phyloP scores from a whole-genome alignment of 257 asterid genomes.

The Mitragyna speciosa region DNA sequence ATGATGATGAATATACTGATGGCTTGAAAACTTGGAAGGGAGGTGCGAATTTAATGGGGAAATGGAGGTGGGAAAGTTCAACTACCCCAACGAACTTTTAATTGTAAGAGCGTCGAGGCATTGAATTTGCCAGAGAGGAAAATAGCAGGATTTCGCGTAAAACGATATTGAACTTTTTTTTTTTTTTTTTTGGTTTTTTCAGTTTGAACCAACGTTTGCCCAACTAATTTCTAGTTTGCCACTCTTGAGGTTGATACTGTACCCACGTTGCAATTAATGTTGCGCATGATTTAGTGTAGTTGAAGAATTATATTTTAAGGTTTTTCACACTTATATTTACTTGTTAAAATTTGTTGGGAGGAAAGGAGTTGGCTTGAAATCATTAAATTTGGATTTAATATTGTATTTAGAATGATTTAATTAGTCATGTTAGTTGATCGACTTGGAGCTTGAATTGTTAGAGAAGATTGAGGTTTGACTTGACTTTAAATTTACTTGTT shows the following conservation, averaged over 20 bases:
- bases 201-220: constrained; percentile 12
- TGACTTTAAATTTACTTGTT: not conserved
- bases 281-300: not conserved
- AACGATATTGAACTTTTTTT: not conserved
- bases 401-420: not conserved
- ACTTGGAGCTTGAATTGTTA: not conserved
- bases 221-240: constrained; percentile 27
- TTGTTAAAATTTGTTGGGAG: not conserved
- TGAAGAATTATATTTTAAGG: not conserved
- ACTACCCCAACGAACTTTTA: constrained; percentile 74
- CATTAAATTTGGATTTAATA: not conserved
- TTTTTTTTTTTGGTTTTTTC: not conserved
- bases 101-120: constrained; percentile 36
- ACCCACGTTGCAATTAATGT: not conserved
- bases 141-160: constrained; percentile 28
- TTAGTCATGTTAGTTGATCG: not conserved
- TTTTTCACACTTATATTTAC: not conserved
- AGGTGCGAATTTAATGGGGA: constrained; percentile 41
- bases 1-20: not conserved
- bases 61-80: constrained; percentile 25
- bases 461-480: constrained; percentile 1
- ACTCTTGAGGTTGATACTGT: not conserved
- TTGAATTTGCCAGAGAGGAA: constrained; percentile 48
- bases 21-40: constrained; percentile 22
- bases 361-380: not conserved